These are phyloP conservation scores for Asterophora parasitica DNA, from an alignment of 768 basidiomycete genomes.

Conservation along the genomic window DNA sequence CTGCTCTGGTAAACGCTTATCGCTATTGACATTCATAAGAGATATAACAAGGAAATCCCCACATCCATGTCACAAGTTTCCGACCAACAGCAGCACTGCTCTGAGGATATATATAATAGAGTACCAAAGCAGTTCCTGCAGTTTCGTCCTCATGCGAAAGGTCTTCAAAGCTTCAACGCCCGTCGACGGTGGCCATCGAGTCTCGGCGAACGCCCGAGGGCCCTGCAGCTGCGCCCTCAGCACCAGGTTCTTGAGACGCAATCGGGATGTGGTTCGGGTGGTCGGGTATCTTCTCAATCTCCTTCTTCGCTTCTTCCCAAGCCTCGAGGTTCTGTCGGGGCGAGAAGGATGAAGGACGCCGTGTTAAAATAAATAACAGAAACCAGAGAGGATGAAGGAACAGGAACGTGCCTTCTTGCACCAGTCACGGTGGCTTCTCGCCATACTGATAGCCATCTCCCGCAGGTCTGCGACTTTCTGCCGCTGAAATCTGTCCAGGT, in stretches of 20 bases:
- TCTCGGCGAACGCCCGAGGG: constrained; percentile 50
- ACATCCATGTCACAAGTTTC: too few species aligned
- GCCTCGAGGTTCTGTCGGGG: constrained; percentile 80
- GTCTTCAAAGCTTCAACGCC: constrained; percentile 26
- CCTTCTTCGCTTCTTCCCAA: constrained; percentile 94
- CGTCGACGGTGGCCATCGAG: constrained; percentile 69
- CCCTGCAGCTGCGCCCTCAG: constrained; percentile 22
- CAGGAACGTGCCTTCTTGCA: constrained; percentile 73
- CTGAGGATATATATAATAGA: constrained; percentile 15
- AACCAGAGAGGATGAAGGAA: constrained; percentile 4
- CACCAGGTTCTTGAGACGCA: constrained; percentile 30
- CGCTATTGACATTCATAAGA: too few species aligned
- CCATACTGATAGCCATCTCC: constrained; percentile 91
- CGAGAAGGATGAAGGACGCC: constrained; percentile 2
- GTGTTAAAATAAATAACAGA: too few species aligned
- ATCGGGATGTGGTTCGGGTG: constrained; percentile 73
- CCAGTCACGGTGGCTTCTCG: constrained; percentile 91
- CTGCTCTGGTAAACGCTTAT: too few species aligned
- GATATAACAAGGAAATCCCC: too few species aligned
- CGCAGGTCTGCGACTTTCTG: constrained; percentile 97
- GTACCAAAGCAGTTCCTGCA: not conserved
- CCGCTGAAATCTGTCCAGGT: constrained; percentile 95
- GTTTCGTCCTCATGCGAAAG: not conserved
- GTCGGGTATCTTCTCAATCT: constrained; percentile 84
- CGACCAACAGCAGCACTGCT: too few species aligned